Base-by-base conservation (phyloP, 2,329 filamentous ascomycete genomes). In the Penicillium paneum region DNA sequence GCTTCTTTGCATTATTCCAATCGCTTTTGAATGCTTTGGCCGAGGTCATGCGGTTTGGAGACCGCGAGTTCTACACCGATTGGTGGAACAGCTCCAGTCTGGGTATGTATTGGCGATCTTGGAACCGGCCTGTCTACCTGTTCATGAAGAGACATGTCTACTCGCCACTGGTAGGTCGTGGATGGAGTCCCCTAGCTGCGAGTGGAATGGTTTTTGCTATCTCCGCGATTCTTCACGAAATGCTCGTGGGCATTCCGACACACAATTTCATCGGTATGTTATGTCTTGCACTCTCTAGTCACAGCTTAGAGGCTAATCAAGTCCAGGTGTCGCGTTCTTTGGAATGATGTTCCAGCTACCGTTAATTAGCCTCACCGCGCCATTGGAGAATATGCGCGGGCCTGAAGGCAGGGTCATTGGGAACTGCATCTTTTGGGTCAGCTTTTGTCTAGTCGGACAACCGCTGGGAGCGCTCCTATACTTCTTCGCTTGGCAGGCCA, bases 401-500 rank as follows among this genome's bases (percentile, higher is more conserved):
- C 84, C 87, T 0, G 84, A 86, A 48, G 90, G 90, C 6, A 89
- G 87, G 64, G 81, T 96, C 8, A 80, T 95, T 28, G 94, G 94
- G 1, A 99, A 99, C 72, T 86, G 87, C 67, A 92, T 95, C 54
- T 99, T 99, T 73, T 97, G 94, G 94, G 81, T 97, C 19, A 93
- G 89, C 12, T 99, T 99, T 69, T 97, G 93, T 61, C 84, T 97
- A 2, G 88, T 99, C 12, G 94, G 94, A 3, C 94, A 99, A 78
- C 94, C 94, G 0, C 83, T 97, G 64, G 94, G 91, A 1, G 92
- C 91, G 0, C 77, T 99, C 56, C 80, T 96, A 71, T 99, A 99
- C 73, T 99, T 97, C 73, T 97, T 97, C 71, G 92, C 92, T 1
- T 99, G 94, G 93, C 93, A 97, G 76, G 91, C 91, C 52, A 97